phyloP scores from a whole-genome alignment of 2,329 filamentous ascomycete species.

The Talaromyces sp. region DNA sequence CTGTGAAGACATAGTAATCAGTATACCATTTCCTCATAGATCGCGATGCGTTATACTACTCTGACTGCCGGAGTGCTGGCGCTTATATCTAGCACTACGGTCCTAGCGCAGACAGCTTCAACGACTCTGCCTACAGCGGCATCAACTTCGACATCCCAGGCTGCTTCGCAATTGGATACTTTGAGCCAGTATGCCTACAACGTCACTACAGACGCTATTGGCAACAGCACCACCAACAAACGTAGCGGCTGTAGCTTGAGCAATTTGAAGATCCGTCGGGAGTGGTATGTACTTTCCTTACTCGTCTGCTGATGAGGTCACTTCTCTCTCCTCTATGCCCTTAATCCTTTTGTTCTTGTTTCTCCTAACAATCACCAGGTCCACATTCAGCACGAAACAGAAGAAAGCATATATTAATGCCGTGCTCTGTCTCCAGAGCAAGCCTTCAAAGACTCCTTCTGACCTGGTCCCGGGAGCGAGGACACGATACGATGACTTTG shows the following conservation, averaged over 20 bases:
- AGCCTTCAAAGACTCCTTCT: conserved; percentile 36
- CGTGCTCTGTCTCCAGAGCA: conserved; percentile 44
- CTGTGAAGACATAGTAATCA: background rate
- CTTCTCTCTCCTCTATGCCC: too few relatives aligned
- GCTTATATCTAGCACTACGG: background rate
- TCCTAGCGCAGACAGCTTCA: background rate
- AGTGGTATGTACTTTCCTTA: conserved; percentile 20
- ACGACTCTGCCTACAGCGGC: background rate
- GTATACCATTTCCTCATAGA: background rate
- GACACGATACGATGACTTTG: conserved; percentile 52
- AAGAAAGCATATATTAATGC: conserved; percentile 46
- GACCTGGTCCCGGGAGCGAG: conserved; percentile 42
- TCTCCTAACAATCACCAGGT: background rate
- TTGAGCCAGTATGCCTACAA: background rate
- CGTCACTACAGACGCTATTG: background rate
- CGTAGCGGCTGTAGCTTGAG: conserved; percentile 17
- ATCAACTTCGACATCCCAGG: background rate
- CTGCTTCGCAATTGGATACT: background rate
- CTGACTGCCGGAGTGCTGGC: background rate
- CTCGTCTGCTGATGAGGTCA: too few relatives aligned
- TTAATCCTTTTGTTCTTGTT: background rate
- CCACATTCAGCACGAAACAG: conserved; percentile 31
- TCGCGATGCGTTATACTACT: background rate
- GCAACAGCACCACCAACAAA: background rate
- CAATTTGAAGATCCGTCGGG: conserved; percentile 21